phyloP scores from a whole-genome alignment of 495 filamentous ascomycete species.

The Rusavskia elegans region DNA sequence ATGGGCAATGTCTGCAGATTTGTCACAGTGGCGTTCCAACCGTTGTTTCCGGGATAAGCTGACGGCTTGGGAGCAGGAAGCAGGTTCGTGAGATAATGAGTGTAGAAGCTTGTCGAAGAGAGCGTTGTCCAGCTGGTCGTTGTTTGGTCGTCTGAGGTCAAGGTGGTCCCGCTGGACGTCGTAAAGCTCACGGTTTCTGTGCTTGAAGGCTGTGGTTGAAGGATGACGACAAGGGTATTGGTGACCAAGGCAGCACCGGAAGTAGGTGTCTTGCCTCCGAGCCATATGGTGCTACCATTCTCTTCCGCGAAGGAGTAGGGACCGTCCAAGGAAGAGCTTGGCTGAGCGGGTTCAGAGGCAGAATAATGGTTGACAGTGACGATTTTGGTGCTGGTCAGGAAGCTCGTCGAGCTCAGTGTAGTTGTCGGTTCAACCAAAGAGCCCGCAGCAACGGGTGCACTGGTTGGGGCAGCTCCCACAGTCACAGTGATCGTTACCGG shows the following conservation, averaged over 20 bases:
- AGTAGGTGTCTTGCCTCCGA: constrained; percentile 6
- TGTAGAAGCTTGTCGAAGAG: background rate
- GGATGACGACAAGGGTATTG: constrained; percentile 2
- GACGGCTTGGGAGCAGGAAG: constrained; percentile 1
- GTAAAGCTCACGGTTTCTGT: too few relatives aligned
- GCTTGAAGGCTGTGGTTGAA: background rate
- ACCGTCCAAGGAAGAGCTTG: background rate
- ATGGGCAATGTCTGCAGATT: background rate
- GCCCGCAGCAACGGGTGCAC: too few relatives aligned
- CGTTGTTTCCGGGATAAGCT: constrained; percentile 3
- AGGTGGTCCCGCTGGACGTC: background rate
- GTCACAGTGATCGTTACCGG: too few relatives aligned
- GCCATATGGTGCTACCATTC: constrained; percentile 8
- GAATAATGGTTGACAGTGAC: constrained; percentile 1
- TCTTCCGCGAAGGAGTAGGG: constrained; percentile 7
- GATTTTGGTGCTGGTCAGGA: background rate
- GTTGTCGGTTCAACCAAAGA: background rate
- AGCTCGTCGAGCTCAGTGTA: background rate
- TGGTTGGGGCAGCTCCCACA: too few relatives aligned
- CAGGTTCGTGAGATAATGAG: background rate
- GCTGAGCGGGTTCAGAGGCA: constrained; percentile 1
- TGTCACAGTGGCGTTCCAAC: constrained; percentile 11
- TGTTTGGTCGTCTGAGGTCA: background rate
- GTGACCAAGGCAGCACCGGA: background rate
- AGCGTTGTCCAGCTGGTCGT: constrained; percentile 1